Percentiles rank a stretch among this genome's conserved stretches.
Conservation (phyloP, 169 alveolate species). For the Eimeria sp. region DNA sequence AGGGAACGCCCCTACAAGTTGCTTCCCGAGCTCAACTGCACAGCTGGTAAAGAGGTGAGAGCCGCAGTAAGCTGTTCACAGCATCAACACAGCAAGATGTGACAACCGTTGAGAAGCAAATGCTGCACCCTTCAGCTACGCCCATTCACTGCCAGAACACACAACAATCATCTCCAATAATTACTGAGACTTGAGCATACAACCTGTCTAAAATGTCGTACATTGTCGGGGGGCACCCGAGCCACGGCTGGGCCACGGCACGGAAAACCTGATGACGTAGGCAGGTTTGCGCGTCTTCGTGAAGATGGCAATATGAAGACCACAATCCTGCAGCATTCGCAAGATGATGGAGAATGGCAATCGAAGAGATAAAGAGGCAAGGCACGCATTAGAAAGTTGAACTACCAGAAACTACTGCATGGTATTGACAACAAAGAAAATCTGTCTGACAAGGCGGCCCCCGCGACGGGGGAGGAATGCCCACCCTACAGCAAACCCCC, state of each 20-base stretch:
- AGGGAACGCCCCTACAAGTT: slow-evolving; percentile 38
- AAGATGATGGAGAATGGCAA: no score
- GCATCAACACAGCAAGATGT: background rate
- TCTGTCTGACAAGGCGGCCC: background rate
- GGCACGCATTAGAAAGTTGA: background rate
- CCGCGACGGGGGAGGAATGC: background rate
- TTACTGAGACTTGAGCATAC: background rate
- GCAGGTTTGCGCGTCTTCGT: slow-evolving; percentile 46
- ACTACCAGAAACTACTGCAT: background rate
- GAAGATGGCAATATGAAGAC: slow-evolving; percentile 46
- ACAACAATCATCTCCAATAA: background rate
- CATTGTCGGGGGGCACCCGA: background rate
- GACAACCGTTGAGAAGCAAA: background rate
- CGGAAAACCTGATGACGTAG: slow-evolving; percentile 32
- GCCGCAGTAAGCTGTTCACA: slow-evolving; percentile 42
- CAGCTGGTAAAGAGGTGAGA: slow-evolving; percentile 41
- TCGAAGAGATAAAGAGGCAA: background rate
- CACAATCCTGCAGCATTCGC: slow-evolving; percentile 36
- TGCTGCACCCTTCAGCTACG: background rate
- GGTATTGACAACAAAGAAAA: background rate
- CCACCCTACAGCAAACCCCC: background rate
- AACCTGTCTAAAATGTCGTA: background rate
- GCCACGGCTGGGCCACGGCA: slow-evolving; percentile 47
- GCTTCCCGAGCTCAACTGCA: slow-evolving; percentile 45
- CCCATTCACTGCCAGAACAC: background rate